A percentile compares a stretch with the other conserved stretches of the same genome.
Conservation (phyloP, 495 filamentous ascomycete genomes). For the Tuber microsphaerosporum region DNA sequence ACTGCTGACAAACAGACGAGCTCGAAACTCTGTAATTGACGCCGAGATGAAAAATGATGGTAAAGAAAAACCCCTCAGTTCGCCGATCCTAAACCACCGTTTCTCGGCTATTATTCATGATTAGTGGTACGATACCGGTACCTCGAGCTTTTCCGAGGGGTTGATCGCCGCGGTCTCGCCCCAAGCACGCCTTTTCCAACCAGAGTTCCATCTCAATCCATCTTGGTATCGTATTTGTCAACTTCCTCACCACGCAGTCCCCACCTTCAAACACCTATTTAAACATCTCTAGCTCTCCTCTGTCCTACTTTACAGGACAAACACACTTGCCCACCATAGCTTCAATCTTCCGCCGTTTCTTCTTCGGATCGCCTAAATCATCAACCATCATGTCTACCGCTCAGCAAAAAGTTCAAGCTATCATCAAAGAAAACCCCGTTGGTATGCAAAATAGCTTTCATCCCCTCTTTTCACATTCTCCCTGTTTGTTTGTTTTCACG, state of each 20-base stretch:
- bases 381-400: conserved; percentile 62
- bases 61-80: neutral
- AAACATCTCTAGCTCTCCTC: neutral
- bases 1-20: neutral
- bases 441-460: conserved; percentile 50
- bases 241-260: conserved; percentile 4
- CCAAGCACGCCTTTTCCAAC: neutral
- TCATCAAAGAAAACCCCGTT: conserved; percentile 90
- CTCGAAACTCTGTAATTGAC: neutral
- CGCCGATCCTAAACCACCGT: neutral
- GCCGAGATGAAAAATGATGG: neutral
- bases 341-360: conserved; percentile 70
- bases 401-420: conserved; percentile 71
- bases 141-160: neutral
- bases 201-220: neutral
- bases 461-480: neutral
- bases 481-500: conserved; percentile 3
- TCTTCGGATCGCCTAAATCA: conserved; percentile 55
- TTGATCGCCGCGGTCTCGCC: neutral
- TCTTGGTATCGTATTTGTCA: neutral
- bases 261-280: neutral
- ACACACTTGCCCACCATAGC: conserved; percentile 53
- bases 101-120: neutral
- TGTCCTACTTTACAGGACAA: conserved; percentile 14
- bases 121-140: neutral